Base-by-base conservation (phyloP, 1,284 basidiomycete species). In the Austroboletus olivaceoglutinosus region DNA sequence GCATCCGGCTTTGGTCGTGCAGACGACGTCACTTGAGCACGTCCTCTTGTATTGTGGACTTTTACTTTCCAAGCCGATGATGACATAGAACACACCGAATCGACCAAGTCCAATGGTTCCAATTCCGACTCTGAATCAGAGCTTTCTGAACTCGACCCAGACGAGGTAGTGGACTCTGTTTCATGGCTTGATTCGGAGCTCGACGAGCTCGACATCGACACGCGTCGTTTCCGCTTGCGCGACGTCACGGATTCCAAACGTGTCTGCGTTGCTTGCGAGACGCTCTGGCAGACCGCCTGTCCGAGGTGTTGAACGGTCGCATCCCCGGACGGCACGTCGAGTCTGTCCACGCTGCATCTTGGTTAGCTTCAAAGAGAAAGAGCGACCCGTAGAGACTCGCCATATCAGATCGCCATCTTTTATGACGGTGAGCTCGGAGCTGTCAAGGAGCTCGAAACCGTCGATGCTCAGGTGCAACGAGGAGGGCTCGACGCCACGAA, bases 391-490 rank as follows among this genome's bases (percentile, higher is more conserved):
- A 15, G 12, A 2, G 21, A 52, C 75, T 51, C 53, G 75, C 76
- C 62, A 64, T 30, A 78, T 61, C 1, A 77, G 54, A 44, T 78
- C 78, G 0, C 73, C 74, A 29, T 80, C 78, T 41, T 70, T 65
- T 2, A 78, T 50, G 9, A 79, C 58, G 22, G 67, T 61, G n/a
- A 77, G 58, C 0, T 68, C 56, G 16, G 66, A 71, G 7, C 59
- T 41, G 43, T 77, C 70, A 3, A 79, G 66, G 1, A 78, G 60
- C 55, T 76, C 72, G 47, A 76, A 80, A 18, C 69, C 76, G 34
- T 78, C 77, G 21, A 78, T 60, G 13, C 69, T 57, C 12, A 80
- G 66, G 13, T 34, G 45, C 30, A 64, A 21, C 10, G 16, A 49
- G 10, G 50, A 31, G 0, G 61, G 38, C 0, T 34, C 1, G 11